Evolutionary conservation across 208 protist genomes (phyloP).

Genomic region (Trichomonas gallinae): DNA sequence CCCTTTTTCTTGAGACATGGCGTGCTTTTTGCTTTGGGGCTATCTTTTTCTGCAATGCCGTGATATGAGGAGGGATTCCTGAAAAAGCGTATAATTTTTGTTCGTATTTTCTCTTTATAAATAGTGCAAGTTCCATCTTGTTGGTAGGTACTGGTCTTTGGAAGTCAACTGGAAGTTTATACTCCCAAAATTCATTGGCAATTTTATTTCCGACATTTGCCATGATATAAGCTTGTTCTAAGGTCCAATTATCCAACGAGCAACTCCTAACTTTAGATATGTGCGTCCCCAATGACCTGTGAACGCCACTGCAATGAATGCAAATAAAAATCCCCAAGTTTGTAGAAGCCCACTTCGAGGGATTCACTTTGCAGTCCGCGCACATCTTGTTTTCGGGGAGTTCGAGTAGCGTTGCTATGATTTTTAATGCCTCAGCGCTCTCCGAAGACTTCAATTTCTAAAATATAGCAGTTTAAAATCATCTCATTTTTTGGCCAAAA

Average conservation of each 20-base stretch:
- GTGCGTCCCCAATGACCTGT: slow-evolving; percentile 42
- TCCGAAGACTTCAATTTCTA: neutral
- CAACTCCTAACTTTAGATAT: slow-evolving; percentile 37
- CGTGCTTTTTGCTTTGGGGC: neutral
- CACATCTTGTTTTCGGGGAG: neutral
- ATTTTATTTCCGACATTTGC: slow-evolving; percentile 23
- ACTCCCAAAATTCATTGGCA: neutral
- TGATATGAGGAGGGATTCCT: neutral
- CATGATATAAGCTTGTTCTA: slow-evolving; percentile 32
- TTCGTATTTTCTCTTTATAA: neutral
- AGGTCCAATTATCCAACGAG: slow-evolving; percentile 34
- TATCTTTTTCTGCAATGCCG: neutral
- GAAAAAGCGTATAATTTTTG: neutral
- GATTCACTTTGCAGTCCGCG: neutral
- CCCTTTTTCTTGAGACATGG: neutral
- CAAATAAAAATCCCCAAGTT: slow-evolving; percentile 45
- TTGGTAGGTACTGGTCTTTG: neutral
- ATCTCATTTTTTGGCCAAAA: too few species aligned
- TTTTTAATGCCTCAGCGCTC: neutral
- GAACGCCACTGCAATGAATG: slow-evolving; percentile 44
- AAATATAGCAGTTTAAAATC: too few species aligned
- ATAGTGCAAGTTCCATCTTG: neutral
- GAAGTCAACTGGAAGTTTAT: neutral
- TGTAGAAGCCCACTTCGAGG: neutral
- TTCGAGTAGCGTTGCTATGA: neutral